phyloP scores from a whole-genome alignment of 768 basidiomycete species.

The Podaxis sp. region DNA sequence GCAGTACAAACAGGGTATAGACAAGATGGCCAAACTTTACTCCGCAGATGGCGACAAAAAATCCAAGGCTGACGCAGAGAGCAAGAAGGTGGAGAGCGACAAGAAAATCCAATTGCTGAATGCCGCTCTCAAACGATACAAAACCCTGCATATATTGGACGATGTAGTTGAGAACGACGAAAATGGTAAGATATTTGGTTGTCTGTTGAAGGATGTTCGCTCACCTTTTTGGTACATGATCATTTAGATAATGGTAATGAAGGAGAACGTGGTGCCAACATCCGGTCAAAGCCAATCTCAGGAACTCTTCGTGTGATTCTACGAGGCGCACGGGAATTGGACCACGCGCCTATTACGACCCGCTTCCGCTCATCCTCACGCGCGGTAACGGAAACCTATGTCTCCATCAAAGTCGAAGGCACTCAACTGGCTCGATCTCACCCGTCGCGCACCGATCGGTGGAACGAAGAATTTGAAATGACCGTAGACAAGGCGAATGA shows the following conservation, averaged over 20 bases:
- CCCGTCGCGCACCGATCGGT: constrained; percentile 90
- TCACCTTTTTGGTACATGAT: constrained; percentile 19
- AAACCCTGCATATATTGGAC: constrained; percentile 92
- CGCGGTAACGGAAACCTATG: constrained; percentile 78
- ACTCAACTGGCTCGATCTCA: constrained; percentile 91
- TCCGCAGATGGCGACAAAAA: constrained; percentile 98
- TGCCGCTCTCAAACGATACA: constrained; percentile 92
- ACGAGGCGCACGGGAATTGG: constrained; percentile 89
- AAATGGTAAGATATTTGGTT: constrained; percentile 39
- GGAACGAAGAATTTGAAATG: constrained; percentile 98
- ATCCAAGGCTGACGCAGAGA: constrained; percentile 88
- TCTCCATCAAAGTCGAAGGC: constrained; percentile 96
- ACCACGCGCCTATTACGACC: constrained; percentile 80
- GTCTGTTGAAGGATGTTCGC: not conserved
- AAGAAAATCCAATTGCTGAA: constrained; percentile 94
- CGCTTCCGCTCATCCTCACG: constrained; percentile 79
- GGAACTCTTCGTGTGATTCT: constrained; percentile 90
- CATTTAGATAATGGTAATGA: constrained; percentile 57
- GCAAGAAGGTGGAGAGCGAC: constrained; percentile 92
- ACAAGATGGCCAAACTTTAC: constrained; percentile 98
- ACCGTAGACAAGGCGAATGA: constrained; percentile 98
- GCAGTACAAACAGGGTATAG: constrained; percentile 97
- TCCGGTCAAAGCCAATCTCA: constrained; percentile 91
- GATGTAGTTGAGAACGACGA: constrained; percentile 89
- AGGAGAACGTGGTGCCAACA: constrained; percentile 88